Evolutionary conservation across 148 eudicot species (phyloP), one percentile per base, ranked within the genome.

Genomic region (Agrostemma githago): DNA sequence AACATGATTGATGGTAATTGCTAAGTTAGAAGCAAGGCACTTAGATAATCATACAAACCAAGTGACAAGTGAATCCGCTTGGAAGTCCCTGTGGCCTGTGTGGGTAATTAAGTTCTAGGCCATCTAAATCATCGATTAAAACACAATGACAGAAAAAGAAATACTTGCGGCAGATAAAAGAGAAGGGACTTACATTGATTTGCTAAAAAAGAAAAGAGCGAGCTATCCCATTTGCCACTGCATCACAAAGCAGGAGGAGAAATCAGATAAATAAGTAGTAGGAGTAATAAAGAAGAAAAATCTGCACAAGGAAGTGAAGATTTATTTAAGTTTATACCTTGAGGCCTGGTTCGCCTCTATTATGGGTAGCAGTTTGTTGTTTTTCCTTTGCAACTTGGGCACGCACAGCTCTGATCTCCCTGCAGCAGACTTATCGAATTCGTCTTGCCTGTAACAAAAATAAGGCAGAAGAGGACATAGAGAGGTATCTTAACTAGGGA

Each of bases 221-320:
- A 67, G 85, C 86, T 88, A 91, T 72, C 93, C 91, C 91, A 91
- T 82, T 81, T 86, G 89, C 96, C 96, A 90, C 96, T 89, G 96
- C 88, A 85, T 74, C 62, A 73, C 67, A 71, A 58, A 41, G 15
- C 68, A 74, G 58, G 65, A 26, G 34, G 34, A 34, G 39, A 63
- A 67, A 57, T 4, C 15, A 64, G n/a, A 79, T 14, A 5, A 40
- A 15, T 26, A 41, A 26, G 34, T 26, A 26, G 34, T 26, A 26
- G 34, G 34, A 26, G 34, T 26, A 26, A 26, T 26, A 26, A 26
- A 26, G 34, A 26, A 26, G 34, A 26, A 26, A 26, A 26, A 26
- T 26, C 34, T 26, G 34, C 34, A 26, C 34, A 2, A 10, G 15
- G 37, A 42, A 17, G 43, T 8, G 57, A 46, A 44, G 57, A 39